Base-by-base conservation (phyloP, 2,329 filamentous ascomycete genomes). In the Fusarium equiseti region DNA sequence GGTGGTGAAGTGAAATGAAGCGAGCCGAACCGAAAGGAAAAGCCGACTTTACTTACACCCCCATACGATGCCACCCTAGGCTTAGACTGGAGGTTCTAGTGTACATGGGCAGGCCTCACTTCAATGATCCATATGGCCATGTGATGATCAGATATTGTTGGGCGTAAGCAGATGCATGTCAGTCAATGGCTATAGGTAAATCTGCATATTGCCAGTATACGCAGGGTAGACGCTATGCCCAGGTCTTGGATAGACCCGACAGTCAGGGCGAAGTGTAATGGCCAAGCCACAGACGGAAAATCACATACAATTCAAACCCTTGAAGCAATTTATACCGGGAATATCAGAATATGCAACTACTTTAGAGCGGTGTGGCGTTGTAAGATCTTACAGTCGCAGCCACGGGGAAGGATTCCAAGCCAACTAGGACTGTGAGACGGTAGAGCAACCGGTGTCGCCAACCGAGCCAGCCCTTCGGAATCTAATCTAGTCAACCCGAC, bases 401-500 rank as follows among this genome's bases (percentile, higher is more conserved):
- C 45, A 35, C 38, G 53, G 62, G n/a, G 44, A 44, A 52, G 46
- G 42, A 50, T 59, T 54, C 60, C 52, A 55, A 61, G 56, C 45
- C 64, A 64, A 70, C 51, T 63, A 44, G 29, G 50, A 29, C 51
- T 70, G 65, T 66, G 71, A 62, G 61, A 65, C 40, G 50, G 24
- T 53, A 42, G 50, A 53, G 50, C 49, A 52, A 38, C 54, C 59
- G 57, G 72, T 49, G 59, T 62, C 56, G 43, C 38, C 59, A 59
- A 68, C 68, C 65, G 73, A 75, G 68, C 71, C 73, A 74, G 59
- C 52, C 63, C 66, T 73, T 71, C 73, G 73, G 73, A 74, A 75
- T 71, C 72, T 52, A 43, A 75, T 68, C 70, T 52, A 43, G 52
- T 60, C 62, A 63, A 59, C 48, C 71, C 71, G 68, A 62, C 73